Evolutionary conservation across 164 flowering plant genomes (phyloP), one percentile per base, ranked within the genome.

Genomic region (Chimonanthus praecox): DNA sequence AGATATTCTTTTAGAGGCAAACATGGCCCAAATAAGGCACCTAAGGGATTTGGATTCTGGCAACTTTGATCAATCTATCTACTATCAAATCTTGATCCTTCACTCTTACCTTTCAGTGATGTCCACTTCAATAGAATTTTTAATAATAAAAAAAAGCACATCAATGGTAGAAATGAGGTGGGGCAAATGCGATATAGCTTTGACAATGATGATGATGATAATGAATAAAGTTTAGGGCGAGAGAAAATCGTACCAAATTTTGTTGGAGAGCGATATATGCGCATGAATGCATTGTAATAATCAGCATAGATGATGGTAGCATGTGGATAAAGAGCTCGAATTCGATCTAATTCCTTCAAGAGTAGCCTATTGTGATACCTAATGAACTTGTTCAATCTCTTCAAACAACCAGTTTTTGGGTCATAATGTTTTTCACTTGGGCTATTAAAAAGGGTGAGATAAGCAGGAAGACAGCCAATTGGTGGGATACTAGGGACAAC

Each of bases 91-190:
- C 21, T 20, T 0, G 21, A 20, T 20, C 21, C 21, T 20, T 20
- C 21, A 20, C 21, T 20, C 21, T 20, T 20, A 20, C 21, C 21
- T 20, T 20, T 20, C 69, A 47, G 85, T 86, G 73, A 82, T 85
- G 67, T 88, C 93, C 2, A 83, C 89, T 68, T 88, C 88, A 13
- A 84, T 74, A 73, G 21, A 20, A 88, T 86, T 11, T 66, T 84
- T 1, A 82, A 80, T 33, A 33, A 33, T 1, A 33, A 33, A 33
- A 33, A 33, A 33, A 33, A 33, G 33, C 33, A 33, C 33, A 33
- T 0, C 2, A 33, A 33, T 33, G 0, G 33, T 33, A 33, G 33
- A 33, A 33, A 33, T 33, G 33, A 33, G 33, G 33, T 0, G 33
- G 33, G 33, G 33, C 33, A 33, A 33, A 33, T 33, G 33, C 33